Evolutionary conservation across 164 flowering plant species (phyloP).

Genomic region (Brasenia schreberi): DNA sequence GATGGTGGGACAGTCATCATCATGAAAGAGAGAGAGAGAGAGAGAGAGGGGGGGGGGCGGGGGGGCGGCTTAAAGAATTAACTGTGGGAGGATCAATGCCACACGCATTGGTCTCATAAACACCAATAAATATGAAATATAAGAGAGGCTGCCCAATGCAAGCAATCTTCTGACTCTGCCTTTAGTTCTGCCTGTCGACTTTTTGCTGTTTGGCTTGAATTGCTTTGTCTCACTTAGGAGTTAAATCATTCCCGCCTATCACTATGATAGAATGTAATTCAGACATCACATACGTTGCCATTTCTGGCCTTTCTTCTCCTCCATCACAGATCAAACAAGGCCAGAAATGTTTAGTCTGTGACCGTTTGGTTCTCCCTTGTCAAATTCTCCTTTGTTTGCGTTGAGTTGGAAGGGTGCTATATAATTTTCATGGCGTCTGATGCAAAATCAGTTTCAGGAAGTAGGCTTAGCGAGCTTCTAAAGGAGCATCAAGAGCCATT

Average conservation of each 20-base stretch:
- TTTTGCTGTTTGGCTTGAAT: neutral
- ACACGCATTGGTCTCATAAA: neutral
- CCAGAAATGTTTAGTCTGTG: neutral
- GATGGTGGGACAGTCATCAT: too few species aligned
- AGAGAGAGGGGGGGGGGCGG: too few species aligned
- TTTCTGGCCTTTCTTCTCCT: neutral
- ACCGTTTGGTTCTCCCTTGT: neutral
- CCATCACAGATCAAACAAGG: neutral
- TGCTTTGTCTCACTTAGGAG: neutral
- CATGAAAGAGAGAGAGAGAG: too few species aligned
- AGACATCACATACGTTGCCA: neutral
- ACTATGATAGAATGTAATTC: neutral
- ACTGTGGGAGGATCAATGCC: neutral
- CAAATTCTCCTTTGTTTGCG: neutral
- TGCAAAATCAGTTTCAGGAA: conserved; percentile 9
- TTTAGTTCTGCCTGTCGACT: neutral
- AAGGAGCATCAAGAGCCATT: conserved; percentile 68
- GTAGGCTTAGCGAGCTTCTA: conserved; percentile 39
- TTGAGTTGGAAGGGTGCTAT: neutral
- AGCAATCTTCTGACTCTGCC: neutral
- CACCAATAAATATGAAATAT: neutral
- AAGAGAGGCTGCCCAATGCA: neutral
- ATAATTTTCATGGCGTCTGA: conserved; percentile 14
- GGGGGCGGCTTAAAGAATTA: too few species aligned
- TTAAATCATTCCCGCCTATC: neutral